Conservation (phyloP, 1,284 basidiomycete genomes). For the Ceratobasidium sp. region DNA sequence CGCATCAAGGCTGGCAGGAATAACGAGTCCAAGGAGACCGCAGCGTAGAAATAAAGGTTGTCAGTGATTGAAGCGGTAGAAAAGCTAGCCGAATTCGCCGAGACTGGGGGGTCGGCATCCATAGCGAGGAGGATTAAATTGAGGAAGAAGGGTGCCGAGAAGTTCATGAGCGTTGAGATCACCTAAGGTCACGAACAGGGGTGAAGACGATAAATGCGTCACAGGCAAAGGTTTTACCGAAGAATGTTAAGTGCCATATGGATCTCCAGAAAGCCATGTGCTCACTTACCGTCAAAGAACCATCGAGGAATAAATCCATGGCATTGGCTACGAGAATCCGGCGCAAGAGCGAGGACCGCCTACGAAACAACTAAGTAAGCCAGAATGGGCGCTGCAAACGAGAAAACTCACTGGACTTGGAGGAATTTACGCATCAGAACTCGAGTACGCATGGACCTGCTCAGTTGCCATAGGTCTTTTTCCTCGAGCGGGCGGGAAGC, state of each 20-base stretch:
- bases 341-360: constrained; percentile 37
- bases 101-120: neutral
- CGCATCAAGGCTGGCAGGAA: constrained; percentile 26
- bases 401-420: constrained; percentile 28
- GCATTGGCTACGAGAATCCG: constrained; percentile 42
- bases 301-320: constrained; percentile 39
- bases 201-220: neutral
- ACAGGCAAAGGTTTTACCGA: neutral
- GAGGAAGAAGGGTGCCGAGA: constrained; percentile 36
- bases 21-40: constrained; percentile 29
- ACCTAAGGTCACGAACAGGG: constrained; percentile 1
- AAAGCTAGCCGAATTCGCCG: constrained; percentile 14
- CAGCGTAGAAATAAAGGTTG: constrained; percentile 31
- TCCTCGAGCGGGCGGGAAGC: constrained; percentile 38
- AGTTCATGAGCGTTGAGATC: constrained; percentile 36
- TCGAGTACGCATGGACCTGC: constrained; percentile 34
- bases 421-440: constrained; percentile 40
- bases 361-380: constrained; percentile 2
- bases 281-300: constrained; percentile 35
- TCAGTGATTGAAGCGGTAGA: constrained; percentile 10
- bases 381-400: neutral
- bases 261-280: neutral
- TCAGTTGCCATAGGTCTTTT: constrained; percentile 42
- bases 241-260: constrained; percentile 11
- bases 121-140: constrained; percentile 28